phyloP scores from a whole-genome alignment of 441 rosid species.

The Euphorbia celastroides region DNA sequence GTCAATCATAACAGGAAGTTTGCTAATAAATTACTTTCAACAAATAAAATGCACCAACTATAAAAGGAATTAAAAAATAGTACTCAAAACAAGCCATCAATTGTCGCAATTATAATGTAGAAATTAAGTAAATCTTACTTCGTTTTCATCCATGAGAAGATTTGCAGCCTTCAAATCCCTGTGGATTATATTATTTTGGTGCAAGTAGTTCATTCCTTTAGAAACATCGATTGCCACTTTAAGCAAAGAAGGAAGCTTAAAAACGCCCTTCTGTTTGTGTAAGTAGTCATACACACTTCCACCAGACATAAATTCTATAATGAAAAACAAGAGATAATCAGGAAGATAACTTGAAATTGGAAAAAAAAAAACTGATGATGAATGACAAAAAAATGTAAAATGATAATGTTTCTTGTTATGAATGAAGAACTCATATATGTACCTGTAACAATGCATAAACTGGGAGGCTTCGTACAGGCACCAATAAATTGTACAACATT shows the following conservation, averaged over 20 bases:
- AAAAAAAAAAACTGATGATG: background rate
- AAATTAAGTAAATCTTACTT: slow-evolving; percentile 42
- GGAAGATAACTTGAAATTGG: background rate
- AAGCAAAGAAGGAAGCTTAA: slow-evolving; percentile 68
- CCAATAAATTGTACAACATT: slow-evolving; percentile 97
- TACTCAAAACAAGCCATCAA: background rate
- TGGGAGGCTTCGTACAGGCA: slow-evolving; percentile 86
- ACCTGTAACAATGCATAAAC: slow-evolving; percentile 91
- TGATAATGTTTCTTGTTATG: background rate
- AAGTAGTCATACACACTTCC: slow-evolving; percentile 92
- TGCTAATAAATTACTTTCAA: background rate
- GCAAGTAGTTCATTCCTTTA: slow-evolving; percentile 97
- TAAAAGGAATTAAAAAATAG: background rate
- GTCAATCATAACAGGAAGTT: background rate
- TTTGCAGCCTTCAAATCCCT: slow-evolving; percentile 97
- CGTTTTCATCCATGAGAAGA: slow-evolving; percentile 99
- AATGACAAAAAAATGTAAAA: background rate
- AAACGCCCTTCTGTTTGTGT: slow-evolving; percentile 78
- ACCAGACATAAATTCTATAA: slow-evolving; percentile 69
- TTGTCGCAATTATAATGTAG: background rate
- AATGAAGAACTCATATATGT: slow-evolving; percentile 15
- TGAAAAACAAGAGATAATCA: slow-evolving; percentile 11
- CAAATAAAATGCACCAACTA: background rate
- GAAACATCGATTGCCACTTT: slow-evolving; percentile 86
- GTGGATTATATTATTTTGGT: slow-evolving; percentile 93